Conservation (phyloP, 805 yeast species). For the Metschnikowia shivogae region DNA sequence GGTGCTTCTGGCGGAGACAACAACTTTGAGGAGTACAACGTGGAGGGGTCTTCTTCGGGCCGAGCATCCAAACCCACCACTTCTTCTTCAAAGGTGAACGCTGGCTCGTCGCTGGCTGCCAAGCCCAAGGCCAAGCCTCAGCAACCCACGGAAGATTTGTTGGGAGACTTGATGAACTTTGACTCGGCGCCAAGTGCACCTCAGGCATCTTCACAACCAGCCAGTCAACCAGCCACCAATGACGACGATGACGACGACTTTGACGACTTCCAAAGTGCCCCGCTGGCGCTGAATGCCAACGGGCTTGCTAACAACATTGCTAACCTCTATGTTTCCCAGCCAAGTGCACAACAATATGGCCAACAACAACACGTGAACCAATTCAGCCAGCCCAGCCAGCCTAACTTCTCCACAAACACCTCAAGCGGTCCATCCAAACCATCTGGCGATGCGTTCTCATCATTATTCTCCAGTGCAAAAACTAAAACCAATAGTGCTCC, state of each 20-base stretch:
- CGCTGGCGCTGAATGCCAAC: conserved; percentile 26
- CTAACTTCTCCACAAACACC: conserved; percentile 17
- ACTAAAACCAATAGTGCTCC: conserved; percentile 25
- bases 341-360: conserved; percentile 10
- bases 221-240: conserved; percentile 16
- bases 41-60: conserved; percentile 24
- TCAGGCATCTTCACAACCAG: not conserved
- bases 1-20: conserved; percentile 34
- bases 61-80: conserved; percentile 32
- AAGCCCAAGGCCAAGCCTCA: conserved; percentile 26
- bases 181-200: conserved; percentile 22
- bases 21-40: conserved; percentile 61
- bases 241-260: conserved; percentile 71
- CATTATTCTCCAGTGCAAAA: conserved; percentile 64
- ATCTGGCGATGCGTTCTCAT: conserved; percentile 66
- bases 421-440: conserved; percentile 39
- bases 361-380: conserved; percentile 17
- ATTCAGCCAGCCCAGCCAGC: conserved; percentile 9
- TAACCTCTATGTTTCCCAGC: conserved; percentile 25
- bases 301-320: conserved; percentile 23
- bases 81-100: conserved; percentile 32
- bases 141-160: conserved; percentile 44
- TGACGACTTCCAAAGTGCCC: conserved; percentile 76
- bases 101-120: conserved; percentile 22
- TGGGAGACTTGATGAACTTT: conserved; percentile 44